These are phyloP conservation scores for Gentiana dahurica DNA, from an alignment of 257 asterid genomes.

Conservation along the genomic window DNA sequence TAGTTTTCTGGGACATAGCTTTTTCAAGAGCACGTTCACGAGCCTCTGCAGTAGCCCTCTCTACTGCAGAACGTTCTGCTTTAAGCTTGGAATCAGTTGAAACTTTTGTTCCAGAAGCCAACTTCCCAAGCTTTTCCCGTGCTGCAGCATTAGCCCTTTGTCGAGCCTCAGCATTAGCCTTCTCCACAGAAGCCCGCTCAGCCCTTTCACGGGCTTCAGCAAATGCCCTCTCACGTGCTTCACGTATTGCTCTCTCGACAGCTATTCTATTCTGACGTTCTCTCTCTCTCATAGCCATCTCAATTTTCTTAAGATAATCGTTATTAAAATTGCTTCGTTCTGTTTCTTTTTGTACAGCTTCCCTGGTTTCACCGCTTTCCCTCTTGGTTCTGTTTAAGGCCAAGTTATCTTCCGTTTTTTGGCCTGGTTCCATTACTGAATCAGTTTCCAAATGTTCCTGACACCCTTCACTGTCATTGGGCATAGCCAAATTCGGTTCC, in stretches of 20 bases:
- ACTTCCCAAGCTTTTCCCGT: conserved; percentile 53
- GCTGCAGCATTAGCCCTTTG: conserved; percentile 66
- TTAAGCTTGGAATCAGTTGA: conserved; percentile 63
- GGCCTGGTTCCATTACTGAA: conserved; percentile 20
- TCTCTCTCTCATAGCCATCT: conserved; percentile 61
- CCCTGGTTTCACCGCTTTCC: conserved; percentile 34
- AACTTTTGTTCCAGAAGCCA: conserved; percentile 41
- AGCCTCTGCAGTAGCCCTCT: conserved; percentile 91
- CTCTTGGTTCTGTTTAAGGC: conserved; percentile 6
- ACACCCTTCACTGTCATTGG: conserved; percentile 16
- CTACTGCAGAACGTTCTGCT: conserved; percentile 97
- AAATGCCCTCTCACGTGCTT: conserved; percentile 97
- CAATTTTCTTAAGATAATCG: conserved; percentile 39
- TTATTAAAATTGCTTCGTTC: conserved; percentile 8
- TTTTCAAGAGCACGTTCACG: conserved; percentile 91
- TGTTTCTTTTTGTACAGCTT: conserved; percentile 18
- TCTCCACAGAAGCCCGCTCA: conserved; percentile 83
- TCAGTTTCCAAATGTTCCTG: conserved; percentile 27
- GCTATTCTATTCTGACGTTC: conserved; percentile 68
- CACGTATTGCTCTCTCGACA: conserved; percentile 88
- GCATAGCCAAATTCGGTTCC: conserved; percentile 21
- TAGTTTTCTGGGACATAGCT: conserved; percentile 63
- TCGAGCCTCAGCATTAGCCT: conserved; percentile 70
- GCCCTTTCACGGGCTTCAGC: conserved; percentile 93
- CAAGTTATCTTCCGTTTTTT: conserved; percentile 26